These are phyloP conservation scores for Cystobasidiaceae sp. DNA, from an alignment of 1,284 basidiomycete genomes.

Conservation along the genomic window DNA sequence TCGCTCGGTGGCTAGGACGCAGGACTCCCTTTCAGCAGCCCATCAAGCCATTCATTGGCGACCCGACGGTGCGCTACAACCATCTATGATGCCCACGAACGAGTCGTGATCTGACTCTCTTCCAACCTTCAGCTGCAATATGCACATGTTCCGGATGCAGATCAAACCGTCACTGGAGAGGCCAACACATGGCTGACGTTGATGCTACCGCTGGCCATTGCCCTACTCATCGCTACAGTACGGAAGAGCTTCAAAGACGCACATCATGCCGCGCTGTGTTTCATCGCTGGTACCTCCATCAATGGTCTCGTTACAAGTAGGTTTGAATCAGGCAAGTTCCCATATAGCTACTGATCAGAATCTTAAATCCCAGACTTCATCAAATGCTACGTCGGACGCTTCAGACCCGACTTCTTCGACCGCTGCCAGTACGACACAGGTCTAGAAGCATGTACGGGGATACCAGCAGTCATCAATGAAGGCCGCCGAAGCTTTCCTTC, in stretches of 20 bases:
- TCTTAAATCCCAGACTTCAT: conserved; percentile 45
- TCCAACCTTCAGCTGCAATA: conserved; percentile 22
- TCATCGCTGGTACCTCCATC: conserved; percentile 13
- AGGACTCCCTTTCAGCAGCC: conserved; percentile 24
- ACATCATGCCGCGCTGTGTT: conserved; percentile 35
- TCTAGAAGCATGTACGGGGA: conserved; percentile 57
- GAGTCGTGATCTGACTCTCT: not conserved
- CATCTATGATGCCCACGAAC: not conserved
- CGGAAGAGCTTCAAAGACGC: conserved; percentile 34
- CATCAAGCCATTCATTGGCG: conserved; percentile 28
- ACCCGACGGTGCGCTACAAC: conserved; percentile 13
- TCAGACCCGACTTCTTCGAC: conserved; percentile 64
- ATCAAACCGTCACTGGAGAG: conserved; percentile 8
- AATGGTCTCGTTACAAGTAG: conserved; percentile 22
- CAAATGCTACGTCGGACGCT: conserved; percentile 60
- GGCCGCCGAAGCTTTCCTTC: conserved; percentile 57
- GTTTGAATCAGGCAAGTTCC: not conserved
- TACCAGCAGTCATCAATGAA: conserved; percentile 35
- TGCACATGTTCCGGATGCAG: conserved; percentile 10
- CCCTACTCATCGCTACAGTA: conserved; percentile 31
- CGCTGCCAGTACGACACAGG: conserved; percentile 59
- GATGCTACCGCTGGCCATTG: conserved; percentile 32
- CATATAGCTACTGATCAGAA: not conserved
- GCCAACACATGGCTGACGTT: conserved; percentile 31
- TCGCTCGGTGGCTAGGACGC: not conserved